Conservation (phyloP, 2,329 filamentous ascomycete genomes). For the Atkinsonella texensis region DNA sequence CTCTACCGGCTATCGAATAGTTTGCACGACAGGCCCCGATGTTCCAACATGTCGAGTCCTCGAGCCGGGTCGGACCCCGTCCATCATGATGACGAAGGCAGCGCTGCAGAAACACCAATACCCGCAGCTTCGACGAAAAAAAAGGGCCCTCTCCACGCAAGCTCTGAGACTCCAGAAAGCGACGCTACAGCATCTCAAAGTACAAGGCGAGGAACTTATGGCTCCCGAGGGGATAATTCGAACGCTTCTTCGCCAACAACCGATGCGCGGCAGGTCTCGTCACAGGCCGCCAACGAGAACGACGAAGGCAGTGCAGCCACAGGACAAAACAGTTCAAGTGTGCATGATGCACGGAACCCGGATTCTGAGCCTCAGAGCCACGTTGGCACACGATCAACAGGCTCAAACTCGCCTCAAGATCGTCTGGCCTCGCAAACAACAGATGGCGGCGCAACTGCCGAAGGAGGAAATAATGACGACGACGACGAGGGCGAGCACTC, state of each 20-base stretch:
- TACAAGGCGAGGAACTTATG: not conserved
- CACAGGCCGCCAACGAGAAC: not conserved
- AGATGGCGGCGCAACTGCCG: not conserved
- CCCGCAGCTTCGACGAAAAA: not conserved
- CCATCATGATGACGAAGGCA: conserved; percentile 5
- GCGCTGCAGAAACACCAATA: not conserved
- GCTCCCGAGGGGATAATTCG: not conserved
- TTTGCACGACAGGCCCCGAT: conserved; percentile 9
- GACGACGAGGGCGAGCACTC: not conserved
- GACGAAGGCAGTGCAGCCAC: too few species aligned
- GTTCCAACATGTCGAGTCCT: conserved; percentile 21
- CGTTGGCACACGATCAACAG: not conserved
- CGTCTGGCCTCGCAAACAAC: not conserved
- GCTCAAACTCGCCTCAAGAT: not conserved
- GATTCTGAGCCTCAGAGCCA: not conserved
- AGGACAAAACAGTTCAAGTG: too few species aligned
- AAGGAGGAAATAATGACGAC: not conserved
- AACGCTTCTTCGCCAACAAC: not conserved
- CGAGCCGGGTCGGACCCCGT: conserved; percentile 14
- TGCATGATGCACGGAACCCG: too few species aligned
- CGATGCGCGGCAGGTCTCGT: not conserved
- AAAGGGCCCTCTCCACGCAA: not conserved
- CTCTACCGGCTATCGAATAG: not conserved
- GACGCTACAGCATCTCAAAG: not conserved
- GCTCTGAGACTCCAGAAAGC: not conserved